A percentile compares a stretch with the other conserved stretches of the same genome.
These are phyloP conservation scores for Stevia rebaudiana DNA, from an alignment of 140 eudicot genomes.

Conservation along the genomic window DNA sequence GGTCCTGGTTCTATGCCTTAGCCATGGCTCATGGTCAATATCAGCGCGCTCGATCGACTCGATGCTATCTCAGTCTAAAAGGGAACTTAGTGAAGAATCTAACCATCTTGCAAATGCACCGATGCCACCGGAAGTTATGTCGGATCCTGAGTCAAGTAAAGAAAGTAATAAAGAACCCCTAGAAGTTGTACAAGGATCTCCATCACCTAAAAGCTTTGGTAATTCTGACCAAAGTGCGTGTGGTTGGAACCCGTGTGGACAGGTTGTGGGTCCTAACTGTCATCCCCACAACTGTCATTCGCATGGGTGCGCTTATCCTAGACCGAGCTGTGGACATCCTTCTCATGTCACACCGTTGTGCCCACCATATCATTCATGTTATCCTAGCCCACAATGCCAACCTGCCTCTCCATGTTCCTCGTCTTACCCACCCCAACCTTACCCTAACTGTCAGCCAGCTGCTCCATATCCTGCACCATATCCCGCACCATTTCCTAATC, in stretches of 20 bases:
- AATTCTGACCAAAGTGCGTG: constrained; percentile 17
- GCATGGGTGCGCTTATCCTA: constrained; percentile 4
- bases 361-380: neutral
- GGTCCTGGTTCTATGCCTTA: constrained; percentile 16
- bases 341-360: neutral
- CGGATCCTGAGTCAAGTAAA: neutral
- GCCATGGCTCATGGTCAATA: constrained; percentile 13
- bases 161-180: constrained; percentile 8
- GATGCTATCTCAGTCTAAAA: constrained; percentile 5
- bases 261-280: neutral
- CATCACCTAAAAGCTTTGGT: neutral
- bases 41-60: constrained; percentile 15
- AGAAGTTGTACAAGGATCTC: constrained; percentile 1
- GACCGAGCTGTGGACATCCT: neutral
- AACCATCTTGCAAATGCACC: neutral
- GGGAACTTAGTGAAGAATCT: constrained; percentile 7
- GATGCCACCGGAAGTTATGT: neutral
- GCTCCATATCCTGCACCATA: neutral
- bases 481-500: too few species aligned
- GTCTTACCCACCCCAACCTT: neutral
- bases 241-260: neutral
- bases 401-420: neutral
- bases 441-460: neutral
- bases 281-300: neutral
- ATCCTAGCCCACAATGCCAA: neutral